Base-by-base conservation (phyloP, 352 stramenopile species). In the Pythium sp. region DNA sequence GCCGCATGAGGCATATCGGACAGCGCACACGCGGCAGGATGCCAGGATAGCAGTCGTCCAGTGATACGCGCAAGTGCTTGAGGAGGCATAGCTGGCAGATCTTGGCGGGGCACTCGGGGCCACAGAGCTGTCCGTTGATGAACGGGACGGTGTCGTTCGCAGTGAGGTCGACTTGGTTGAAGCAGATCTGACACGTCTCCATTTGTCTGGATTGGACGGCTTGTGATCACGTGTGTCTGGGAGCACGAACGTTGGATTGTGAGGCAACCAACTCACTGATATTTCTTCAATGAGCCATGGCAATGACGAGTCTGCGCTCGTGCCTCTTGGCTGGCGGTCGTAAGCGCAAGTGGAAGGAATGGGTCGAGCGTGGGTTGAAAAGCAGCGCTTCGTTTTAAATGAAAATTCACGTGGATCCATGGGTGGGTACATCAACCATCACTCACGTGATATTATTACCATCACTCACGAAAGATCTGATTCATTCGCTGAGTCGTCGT, bases 11-110 rank as follows among this genome's bases (percentile, higher is more conserved):
- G 53, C 79, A 87, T 24, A 82, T 67, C 43, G 77, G 79, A 58
- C 79, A 87, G 49, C 72, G 70, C 28, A 83, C 72, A 24, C 74
- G 78, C 32, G 79, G 72, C 34, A 87, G 54, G 18, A 80, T 71
- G 4, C 77, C 76, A 12, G 71, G 36, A 62, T 82, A 87, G n/a
- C 64, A 63, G 51, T 70, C 36, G 36, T 43, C 11, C 11, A 43
- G 8, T 43, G 36, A 15, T 3, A 15, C 36, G 12, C 36, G 36
- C 36, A 43, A 43, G 36, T 43, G 36, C 2, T 12, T 14, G 36
- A 43, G 36, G 14, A 43, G 67, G 53, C 79, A 87, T 5, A 32
- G 22, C 1, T 59, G 60, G 70, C 79, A 84, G 8, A 86, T 46
- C n/a, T 67, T 54, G 8, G 71, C 72, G 7, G 69, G 62, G 15